Percentiles rank a stretch among this genome's conserved stretches.
These are phyloP conservation scores for Porcisia hertigi DNA, from an alignment of 208 protist species.

Conservation along the genomic window DNA sequence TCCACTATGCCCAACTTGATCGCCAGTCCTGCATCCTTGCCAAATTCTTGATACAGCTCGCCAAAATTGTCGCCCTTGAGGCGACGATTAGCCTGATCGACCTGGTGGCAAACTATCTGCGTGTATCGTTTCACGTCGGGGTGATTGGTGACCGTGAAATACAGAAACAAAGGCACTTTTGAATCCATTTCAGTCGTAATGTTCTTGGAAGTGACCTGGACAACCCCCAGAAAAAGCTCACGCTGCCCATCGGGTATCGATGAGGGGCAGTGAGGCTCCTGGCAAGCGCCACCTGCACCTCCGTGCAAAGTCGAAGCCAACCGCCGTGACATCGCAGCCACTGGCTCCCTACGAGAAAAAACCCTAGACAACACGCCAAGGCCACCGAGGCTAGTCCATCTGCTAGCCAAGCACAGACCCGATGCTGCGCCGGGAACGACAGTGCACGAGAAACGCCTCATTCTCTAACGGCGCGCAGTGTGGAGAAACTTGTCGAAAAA, in stretches of 20 bases:
- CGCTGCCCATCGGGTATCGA: neutral
- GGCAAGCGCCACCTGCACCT: neutral
- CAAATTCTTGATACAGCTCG: constrained; percentile 78
- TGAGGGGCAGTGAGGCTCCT: neutral
- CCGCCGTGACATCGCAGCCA: neutral
- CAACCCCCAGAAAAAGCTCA: constrained; percentile 48
- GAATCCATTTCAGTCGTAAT: constrained; percentile 75
- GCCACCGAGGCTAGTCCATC: neutral
- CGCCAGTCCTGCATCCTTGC: constrained; percentile 73
- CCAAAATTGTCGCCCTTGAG: constrained; percentile 42
- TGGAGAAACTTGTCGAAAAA: neutral
- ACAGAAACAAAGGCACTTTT: constrained; percentile 79
- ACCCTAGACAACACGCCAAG: neutral
- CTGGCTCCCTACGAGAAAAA: neutral
- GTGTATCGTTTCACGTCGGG: constrained; percentile 73
- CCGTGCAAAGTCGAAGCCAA: neutral
- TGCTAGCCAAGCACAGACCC: neutral
- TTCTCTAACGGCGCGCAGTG: constrained; percentile 4
- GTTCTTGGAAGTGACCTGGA: constrained; percentile 67
- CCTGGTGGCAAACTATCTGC: constrained; percentile 55
- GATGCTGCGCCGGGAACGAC: neutral
- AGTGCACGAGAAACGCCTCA: neutral
- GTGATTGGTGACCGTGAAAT: constrained; percentile 83
- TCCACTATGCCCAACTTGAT: constrained; percentile 87
- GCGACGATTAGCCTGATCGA: constrained; percentile 71